These are phyloP conservation scores for Ceratopteris richardii DNA, from an alignment of 75 land plant species.

Conservation along the genomic window DNA sequence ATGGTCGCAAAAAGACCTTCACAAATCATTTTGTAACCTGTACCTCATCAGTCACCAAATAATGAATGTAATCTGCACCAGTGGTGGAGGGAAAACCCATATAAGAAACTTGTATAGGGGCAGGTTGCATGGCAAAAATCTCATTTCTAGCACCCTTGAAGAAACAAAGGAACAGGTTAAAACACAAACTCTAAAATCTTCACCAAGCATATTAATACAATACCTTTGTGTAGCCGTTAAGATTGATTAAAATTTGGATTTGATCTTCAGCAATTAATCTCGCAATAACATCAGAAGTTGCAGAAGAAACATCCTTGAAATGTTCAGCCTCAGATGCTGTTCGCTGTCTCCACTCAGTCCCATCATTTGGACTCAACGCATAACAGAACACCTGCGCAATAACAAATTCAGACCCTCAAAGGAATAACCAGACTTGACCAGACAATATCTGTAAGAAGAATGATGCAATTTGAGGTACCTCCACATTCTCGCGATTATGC, in stretches of 20 bases:
- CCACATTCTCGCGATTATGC: conserved; percentile 82
- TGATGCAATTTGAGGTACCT: conserved; percentile 36
- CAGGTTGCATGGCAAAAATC: conserved; percentile 99
- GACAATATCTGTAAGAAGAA: not conserved
- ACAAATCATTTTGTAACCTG: no score
- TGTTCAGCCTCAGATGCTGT: conserved; percentile 86
- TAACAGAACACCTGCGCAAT: conserved; percentile 98
- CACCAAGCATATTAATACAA: not conserved
- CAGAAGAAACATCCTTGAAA: conserved; percentile 83
- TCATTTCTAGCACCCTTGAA: conserved; percentile 99
- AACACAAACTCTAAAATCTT: not conserved
- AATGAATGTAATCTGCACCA: conserved; percentile 90
- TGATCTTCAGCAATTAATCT: conserved; percentile 71
- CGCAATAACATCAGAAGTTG: conserved; percentile 89
- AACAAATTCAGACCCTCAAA: no score
- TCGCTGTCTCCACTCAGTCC: conserved; percentile 92
- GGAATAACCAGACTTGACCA: no score
- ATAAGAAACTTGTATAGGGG: conserved; percentile 95
- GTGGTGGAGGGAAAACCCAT: conserved; percentile 99
- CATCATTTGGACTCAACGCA: conserved; percentile 96
- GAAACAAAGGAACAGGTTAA: not conserved
- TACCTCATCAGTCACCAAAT: conserved; percentile 99
- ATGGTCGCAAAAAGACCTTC: no score
- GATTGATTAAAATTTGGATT: conserved; percentile 86
- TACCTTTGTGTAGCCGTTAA: conserved; percentile 99